Evolutionary conservation across 495 filamentous ascomycete species (phyloP), one percentile per base, ranked within the genome.

Genomic region (Jackrogersella minutella): DNA sequence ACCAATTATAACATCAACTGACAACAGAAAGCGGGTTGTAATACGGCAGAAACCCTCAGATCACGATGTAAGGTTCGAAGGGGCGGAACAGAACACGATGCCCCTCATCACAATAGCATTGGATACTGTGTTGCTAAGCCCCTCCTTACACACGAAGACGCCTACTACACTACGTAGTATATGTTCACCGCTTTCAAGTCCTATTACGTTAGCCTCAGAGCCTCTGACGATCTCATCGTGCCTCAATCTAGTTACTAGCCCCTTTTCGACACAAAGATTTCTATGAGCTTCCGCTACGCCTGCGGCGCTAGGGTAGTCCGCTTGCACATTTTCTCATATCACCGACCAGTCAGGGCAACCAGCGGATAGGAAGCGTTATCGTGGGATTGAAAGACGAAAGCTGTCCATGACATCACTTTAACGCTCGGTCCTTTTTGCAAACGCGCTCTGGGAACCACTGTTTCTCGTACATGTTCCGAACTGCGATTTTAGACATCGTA

Each of bases 191-290:
- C 60, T 57, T 22, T n/a, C 11, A 54, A 22, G n/a, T n/a, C n/a
- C n/a, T 46, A 52, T 31, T 43, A 61, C 52, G 36, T 36, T 50
- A 28, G 44, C 13, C 44, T 58, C 37, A 62, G 54, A 63, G 65
- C 59, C 54, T 68, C 65, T 59, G 54, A 40, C 58, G 58, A 68
- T 68, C 65, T 68, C 65, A 68, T 63, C 65, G 14, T 59, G 49
- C 65, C 41, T 68, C 17, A 47, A 68, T 30, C 59, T 63, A 68
- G 33, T 39, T 59, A 11, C 40, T 43, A 68, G 33, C 46, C 65
- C 16, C 40, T 43, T 63, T 62, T 10, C 14, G 49, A 55, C 6
- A 30, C 43, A 19, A 58, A 26, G 19, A 6, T 46, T 65, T 58
- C 54, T 5, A 53, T 13, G 28, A 22, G 39, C 21, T 59, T 59